A percentile compares a stretch with the other conserved stretches of the same genome.
Conservation (phyloP, 768 basidiomycete species). For the Scleroderma citrinum region DNA sequence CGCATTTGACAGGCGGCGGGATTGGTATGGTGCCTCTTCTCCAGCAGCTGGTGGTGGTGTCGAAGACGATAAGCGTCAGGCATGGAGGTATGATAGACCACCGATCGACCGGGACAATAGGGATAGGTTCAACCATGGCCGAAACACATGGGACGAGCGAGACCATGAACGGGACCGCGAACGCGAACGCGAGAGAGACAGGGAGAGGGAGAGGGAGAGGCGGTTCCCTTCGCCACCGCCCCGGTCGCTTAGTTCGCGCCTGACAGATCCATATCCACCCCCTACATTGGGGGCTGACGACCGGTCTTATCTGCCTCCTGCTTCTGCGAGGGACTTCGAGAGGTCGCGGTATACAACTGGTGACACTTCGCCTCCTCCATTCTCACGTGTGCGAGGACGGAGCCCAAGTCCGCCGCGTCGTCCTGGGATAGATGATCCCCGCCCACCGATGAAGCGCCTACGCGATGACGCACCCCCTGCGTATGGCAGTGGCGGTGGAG, state of each 20-base stretch:
- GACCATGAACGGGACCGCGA: conserved; percentile 4
- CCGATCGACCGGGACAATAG: conserved; percentile 24
- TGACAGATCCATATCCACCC: conserved; percentile 22
- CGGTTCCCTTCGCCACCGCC: conserved; percentile 15
- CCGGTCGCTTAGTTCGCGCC: conserved; percentile 24
- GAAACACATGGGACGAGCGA: conserved; percentile 20
- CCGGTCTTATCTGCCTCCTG: conserved; percentile 17
- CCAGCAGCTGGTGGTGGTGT: background rate
- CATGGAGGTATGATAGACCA: conserved; percentile 33
- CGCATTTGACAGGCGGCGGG: conserved; percentile 25
- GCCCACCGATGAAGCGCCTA: conserved; percentile 41
- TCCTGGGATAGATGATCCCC: conserved; percentile 32
- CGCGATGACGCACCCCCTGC: conserved; percentile 37
- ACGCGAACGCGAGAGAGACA: conserved; percentile 13
- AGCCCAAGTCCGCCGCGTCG: conserved; percentile 38
- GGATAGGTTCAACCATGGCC: conserved; percentile 33
- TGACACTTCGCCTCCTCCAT: conserved; percentile 21
- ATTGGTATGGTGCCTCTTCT: conserved; percentile 16
- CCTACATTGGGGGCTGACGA: conserved; percentile 13
- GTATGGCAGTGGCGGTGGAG: background rate
- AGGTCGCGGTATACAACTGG: conserved; percentile 22
- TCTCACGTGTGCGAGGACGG: conserved; percentile 39
- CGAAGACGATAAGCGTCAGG: conserved; percentile 36
- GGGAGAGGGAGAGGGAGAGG: conserved; percentile 31
- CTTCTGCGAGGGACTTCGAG: conserved; percentile 22